Evolutionary conservation across 2,329 filamentous ascomycete species (phyloP), one percentile per base, ranked within the genome.

Genomic region (Cryphonectria radicalis): DNA sequence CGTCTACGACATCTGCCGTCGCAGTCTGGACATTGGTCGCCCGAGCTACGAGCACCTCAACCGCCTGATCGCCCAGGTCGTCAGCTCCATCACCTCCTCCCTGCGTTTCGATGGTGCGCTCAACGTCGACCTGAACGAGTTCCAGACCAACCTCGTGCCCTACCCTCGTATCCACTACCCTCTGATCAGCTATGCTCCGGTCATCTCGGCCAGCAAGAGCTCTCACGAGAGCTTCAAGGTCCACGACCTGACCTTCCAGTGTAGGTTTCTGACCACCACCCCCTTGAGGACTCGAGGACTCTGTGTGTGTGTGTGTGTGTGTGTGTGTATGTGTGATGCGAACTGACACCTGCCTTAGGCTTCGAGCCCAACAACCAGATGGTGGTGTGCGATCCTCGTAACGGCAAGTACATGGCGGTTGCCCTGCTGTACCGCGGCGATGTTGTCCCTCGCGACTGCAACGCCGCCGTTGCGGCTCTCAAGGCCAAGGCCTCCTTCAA

Each of bases 171-270:
- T 93, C 75, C 90, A 92, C 85, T 93, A 92, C 82, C 91, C 91
- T 67, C 83, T 92, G 63, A 91, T 92, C 83, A 91, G 88, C 84
- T 92, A 92, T 79, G 90, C 91, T 14, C 90, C 90, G 43, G 90
- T 93, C 76, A 86, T 92, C 74, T 92, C 90, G 32, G 89, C 90
- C 72, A 86, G 88, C 84, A 93, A 93, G 88, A 93, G 92, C 82
- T 89, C 90, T 64, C 93, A 96, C 79, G 93, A 96, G 86, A 93
- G 92, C 85, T 95, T 95, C 89, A 94, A 93, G 86, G 91, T 94
- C 69, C 88, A 90, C 74, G 93, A 96, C 75, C 83, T 92, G 74
- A 92, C 90, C 79, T 90, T 92, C 84, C 90, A 92, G 81, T 92
- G 90, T 92, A 85, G 79, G 88, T 84, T 4, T 7, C 8, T 25